Evolutionary conservation across 2,329 filamentous ascomycete genomes (phyloP), one percentile per base, ranked within the genome.

Genomic region (Didymella arachidicola): DNA sequence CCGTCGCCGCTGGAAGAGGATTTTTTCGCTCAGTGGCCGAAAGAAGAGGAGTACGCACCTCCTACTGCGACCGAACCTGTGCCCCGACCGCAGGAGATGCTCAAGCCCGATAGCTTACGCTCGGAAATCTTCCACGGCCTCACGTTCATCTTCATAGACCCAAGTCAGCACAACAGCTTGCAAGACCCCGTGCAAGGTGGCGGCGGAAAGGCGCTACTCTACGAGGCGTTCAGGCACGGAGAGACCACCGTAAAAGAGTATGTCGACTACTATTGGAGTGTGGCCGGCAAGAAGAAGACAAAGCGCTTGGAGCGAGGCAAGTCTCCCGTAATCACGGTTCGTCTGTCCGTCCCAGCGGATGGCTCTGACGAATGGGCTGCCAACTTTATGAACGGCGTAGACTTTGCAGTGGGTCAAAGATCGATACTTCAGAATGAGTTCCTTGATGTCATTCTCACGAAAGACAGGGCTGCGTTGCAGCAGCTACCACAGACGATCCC

Each of bases 351-450:
- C 12, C 64, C 64, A 36, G 64, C 69, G 48, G 63, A 68, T 79
- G 71, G 82, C 38, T 70, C 82, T 64, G 78, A 83, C 53, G 80
- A 84, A 10, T 96, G 91, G 92, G 91, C 86, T 59, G 81, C 84
- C 16, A 79, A 87, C 2, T 88, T 96, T 65, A 84, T 89, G 64
- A 88, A 83, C 5, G 79, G 87, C 7, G 85, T 96, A 16, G 90
- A 93, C 2, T 74, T 89, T 19, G 82, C 86, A 44, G 83, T 96
- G 12, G 89, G 93, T 60, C 93, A 96, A 73, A 87, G 92, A 4
- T 88, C 93, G 2, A 89, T 97, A 52, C 88, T 94, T 66, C 93
- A 97, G 71, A 93, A 90, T 57, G 93, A 97, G 68, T 96, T 99
- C 62, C 82, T 99, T 2, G 92, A 97, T 74, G 91, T 91, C 1